These are phyloP conservation scores for Nyctanthes arbortristis DNA, from an alignment of 257 asterid genomes.

Conservation along the genomic window DNA sequence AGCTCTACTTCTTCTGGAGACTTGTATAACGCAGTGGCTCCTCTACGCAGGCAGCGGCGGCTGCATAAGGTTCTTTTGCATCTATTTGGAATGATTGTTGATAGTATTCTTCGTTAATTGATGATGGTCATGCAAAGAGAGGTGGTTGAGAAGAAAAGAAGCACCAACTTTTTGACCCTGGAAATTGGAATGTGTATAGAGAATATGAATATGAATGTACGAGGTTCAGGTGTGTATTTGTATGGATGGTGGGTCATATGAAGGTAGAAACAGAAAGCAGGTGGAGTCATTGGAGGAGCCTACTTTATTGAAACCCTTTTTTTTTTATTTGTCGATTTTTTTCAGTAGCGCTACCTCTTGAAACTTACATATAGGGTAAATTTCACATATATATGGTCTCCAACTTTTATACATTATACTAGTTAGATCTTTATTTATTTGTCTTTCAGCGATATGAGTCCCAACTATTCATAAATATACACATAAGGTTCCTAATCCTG, in stretches of 20 bases:
- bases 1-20: slow-evolving; percentile 48
- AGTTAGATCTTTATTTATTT: no score
- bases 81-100: slow-evolving; percentile 21
- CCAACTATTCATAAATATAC: no score
- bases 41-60: background rate
- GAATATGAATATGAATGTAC: slow-evolving; percentile 22
- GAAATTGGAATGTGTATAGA: slow-evolving; percentile 34
- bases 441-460: no score
- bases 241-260: no score
- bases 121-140: slow-evolving; percentile 15
- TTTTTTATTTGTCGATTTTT: no score
- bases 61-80: slow-evolving; percentile 13
- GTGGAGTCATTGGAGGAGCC: slow-evolving; percentile 26
- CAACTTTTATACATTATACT: no score
- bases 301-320: no score
- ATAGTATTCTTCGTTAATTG: slow-evolving; percentile 22
- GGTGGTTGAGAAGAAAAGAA: background rate
- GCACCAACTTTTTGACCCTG: slow-evolving; percentile 37
- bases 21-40: background rate
- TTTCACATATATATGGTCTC: no score
- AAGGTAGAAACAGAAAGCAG: slow-evolving; percentile 20
- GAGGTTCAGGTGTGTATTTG: background rate
- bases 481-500: no score
- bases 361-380: no score
- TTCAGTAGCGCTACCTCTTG: no score